Evolutionary conservation across 225 moss, liverwort and hornwort species (phyloP).

Genomic region (Bryoerythrophyllum caledonicum): DNA sequence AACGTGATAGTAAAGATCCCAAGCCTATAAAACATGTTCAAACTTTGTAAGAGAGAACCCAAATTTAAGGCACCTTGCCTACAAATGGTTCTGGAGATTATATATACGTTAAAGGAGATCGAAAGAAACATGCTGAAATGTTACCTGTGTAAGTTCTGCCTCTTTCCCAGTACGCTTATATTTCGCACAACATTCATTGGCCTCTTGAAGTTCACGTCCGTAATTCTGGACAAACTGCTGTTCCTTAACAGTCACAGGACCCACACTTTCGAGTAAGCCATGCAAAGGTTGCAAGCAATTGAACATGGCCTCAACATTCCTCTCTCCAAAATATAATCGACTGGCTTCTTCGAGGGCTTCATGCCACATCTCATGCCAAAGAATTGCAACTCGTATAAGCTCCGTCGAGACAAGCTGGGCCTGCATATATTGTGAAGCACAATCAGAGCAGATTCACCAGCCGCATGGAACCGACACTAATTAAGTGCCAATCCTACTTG

Average conservation of each 20-base stretch:
- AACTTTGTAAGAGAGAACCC: background rate
- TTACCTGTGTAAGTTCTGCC: conserved; percentile 95
- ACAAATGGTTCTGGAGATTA: conserved; percentile 14
- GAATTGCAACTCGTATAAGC: conserved; percentile 93
- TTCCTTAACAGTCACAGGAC: conserved; percentile 84
- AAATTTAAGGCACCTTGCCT: conserved; percentile 3
- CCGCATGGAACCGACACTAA: background rate
- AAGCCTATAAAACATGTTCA: conserved; percentile 53
- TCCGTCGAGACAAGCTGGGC: conserved; percentile 97
- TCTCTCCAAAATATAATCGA: conserved; percentile 92
- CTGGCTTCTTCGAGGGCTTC: conserved; percentile 99
- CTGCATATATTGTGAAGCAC: conserved; percentile 44
- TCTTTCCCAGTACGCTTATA: conserved; percentile 88
- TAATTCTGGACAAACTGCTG: conserved; percentile 83
- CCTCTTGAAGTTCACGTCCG: conserved; percentile 95
- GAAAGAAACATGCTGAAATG: background rate
- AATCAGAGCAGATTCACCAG: conserved; percentile 7
- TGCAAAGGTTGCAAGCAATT: conserved; percentile 83
- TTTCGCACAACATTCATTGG: conserved; percentile 96
- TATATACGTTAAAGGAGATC: background rate
- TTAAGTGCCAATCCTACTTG: background rate
- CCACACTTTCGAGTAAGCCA: conserved; percentile 72
- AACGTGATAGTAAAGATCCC: conserved; percentile 99
- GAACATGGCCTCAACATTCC: conserved; percentile 91
- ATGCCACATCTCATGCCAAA: conserved; percentile 99